Evolutionary conservation across 2,329 filamentous ascomycete species (phyloP).

Genomic region (Cladophialophora carrionii): DNA sequence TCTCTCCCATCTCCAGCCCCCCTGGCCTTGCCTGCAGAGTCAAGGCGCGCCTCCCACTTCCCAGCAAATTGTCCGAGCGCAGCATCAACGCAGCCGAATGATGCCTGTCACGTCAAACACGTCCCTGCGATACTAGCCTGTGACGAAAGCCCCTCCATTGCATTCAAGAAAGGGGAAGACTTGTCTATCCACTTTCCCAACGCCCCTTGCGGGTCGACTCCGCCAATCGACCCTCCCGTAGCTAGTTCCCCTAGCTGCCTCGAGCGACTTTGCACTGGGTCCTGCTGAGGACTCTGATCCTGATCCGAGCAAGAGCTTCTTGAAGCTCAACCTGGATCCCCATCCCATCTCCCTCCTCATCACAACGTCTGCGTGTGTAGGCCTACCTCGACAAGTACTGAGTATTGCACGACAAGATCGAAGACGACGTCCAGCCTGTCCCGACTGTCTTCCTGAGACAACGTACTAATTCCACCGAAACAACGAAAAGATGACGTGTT

Average conservation of each 20-base stretch:
- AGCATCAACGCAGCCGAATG: slow-evolving; percentile 34
- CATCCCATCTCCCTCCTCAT: slow-evolving; percentile 26
- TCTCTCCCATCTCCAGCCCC: slow-evolving; percentile 18
- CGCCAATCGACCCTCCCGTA: slow-evolving; percentile 30
- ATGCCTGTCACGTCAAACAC: slow-evolving; percentile 31
- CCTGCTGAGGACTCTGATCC: slow-evolving; percentile 13
- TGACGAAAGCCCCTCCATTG: slow-evolving; percentile 19
- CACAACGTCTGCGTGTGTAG: slow-evolving; percentile 8
- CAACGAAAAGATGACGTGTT: slow-evolving; percentile 32
- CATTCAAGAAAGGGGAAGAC: slow-evolving; percentile 33
- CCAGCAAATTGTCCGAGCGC: slow-evolving; percentile 34
- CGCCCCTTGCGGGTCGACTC: slow-evolving; percentile 35
- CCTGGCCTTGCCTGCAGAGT: slow-evolving; percentile 27
- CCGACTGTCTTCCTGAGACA: slow-evolving; percentile 2
- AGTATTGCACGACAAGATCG: slow-evolving; percentile 6
- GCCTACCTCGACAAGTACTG: slow-evolving; percentile 5
- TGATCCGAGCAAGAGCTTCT: slow-evolving; percentile 31
- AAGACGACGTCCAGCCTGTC: neutral
- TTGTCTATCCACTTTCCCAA: slow-evolving; percentile 35
- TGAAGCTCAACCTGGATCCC: slow-evolving; percentile 24
- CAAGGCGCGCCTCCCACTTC: slow-evolving; percentile 32
- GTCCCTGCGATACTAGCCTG: slow-evolving; percentile 24
- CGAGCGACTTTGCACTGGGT: slow-evolving; percentile 33
- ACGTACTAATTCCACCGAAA: slow-evolving; percentile 6
- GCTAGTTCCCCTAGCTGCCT: slow-evolving; percentile 29